phyloP scores from a whole-genome alignment of 495 filamentous ascomycete species.

The Pyrenula aspistea region DNA sequence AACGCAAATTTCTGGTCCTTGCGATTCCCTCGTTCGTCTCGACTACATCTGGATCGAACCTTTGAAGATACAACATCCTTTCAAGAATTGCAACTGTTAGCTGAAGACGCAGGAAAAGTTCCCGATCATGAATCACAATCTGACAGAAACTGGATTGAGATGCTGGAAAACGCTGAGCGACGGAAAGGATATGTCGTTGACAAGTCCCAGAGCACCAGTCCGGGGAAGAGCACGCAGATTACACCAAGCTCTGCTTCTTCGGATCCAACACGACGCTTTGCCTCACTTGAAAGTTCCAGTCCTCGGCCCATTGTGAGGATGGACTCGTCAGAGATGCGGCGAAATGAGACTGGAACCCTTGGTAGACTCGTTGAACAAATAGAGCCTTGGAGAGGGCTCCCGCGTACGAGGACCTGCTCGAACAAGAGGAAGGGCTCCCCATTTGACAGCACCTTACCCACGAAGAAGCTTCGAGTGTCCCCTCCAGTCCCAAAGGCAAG shows the following conservation, averaged over 20 bases:
- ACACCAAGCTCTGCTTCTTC: neutral
- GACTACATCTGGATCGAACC: constrained; percentile 46
- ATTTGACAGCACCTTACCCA: neutral
- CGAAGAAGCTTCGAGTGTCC: neutral
- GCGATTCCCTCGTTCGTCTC: constrained; percentile 51
- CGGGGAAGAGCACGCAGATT: neutral
- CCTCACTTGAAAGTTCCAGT: neutral
- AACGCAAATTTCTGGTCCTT: constrained; percentile 45
- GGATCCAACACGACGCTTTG: neutral
- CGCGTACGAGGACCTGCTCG: neutral
- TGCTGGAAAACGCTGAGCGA: constrained; percentile 34
- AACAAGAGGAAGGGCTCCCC: neutral
- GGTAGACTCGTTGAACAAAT: neutral
- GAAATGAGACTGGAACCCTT: neutral
- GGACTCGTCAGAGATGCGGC: neutral
- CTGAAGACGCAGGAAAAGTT: constrained; percentile 30
- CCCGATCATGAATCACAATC: constrained; percentile 33
- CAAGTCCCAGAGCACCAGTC: constrained; percentile 11
- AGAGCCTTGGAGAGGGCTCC: neutral
- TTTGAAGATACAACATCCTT: constrained; percentile 44
- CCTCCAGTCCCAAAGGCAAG: neutral
- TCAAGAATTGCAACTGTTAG: constrained; percentile 41
- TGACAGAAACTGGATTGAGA: constrained; percentile 39
- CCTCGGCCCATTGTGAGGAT: neutral
- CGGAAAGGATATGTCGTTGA: constrained; percentile 15